Evolutionary conservation across 305 asterid genomes (phyloP), one percentile per base, ranked within the genome.

Genomic region (Rubia balearica): DNA sequence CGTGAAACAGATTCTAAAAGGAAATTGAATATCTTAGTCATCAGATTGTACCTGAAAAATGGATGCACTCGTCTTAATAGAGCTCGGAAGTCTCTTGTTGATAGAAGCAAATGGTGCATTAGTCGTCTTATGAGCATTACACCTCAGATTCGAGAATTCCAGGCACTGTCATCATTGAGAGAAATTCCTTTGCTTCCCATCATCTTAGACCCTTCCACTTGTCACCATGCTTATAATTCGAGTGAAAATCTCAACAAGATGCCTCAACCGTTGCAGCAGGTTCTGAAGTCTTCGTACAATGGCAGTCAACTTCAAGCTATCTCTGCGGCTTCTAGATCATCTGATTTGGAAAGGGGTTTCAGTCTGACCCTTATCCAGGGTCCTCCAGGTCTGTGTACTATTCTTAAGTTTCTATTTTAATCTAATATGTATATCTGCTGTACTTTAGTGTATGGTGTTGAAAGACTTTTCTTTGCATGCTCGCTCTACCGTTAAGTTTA

Each of bases 121-220:
- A 84, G 85, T 86, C 96, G 88, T 65, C 80, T 94, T 77, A 88
- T 94, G 98, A 91, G 88, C 85, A 88, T 94, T 76, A 91, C 98
- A 69, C 96, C 99, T 77, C 99, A 94, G 79, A 89, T 94, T 75
- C 88, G 99, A 74, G 97, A 94, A 83, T 94, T 94, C 84, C 99
- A 91, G 73, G 99, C 99, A 77, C 77, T 94, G 84, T 89, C 99
- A 69, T 86, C 97, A 70, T 83, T 94, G 74, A 84, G 73, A 77
- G 97, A 89, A 77, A 91, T 91, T 77, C 98, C 99, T 78, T 73
- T 94, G 82, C 90, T 89, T 71, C 91, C 96, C 61, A 79, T 86
- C 79, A 91, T 94, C 83, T 84, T 94, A 86, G 88, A 89, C 74
- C 99, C 99, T 42, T 76, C 76, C 65, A 80, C 77, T 81, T 83